These are phyloP conservation scores for Septoria linicola DNA, from an alignment of 2,329 filamentous ascomycete genomes.

Conservation along the genomic window DNA sequence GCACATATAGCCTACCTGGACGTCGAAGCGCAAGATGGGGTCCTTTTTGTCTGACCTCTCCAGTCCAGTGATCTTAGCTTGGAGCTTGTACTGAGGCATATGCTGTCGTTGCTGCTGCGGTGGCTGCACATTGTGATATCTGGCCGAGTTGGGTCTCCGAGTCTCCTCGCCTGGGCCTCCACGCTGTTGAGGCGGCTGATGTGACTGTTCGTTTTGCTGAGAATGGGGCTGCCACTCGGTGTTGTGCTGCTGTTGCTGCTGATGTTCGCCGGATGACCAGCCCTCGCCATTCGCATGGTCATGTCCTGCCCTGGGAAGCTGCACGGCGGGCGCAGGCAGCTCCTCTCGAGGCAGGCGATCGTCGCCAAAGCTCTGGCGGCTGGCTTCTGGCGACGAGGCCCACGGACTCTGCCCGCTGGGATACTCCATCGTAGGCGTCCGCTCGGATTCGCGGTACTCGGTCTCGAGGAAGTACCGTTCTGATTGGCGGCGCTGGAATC, in stretches of 20 bases:
- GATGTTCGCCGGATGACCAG: slow-evolving; percentile 27
- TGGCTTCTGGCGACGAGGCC: slow-evolving; percentile 59
- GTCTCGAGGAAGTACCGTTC: slow-evolving; percentile 38
- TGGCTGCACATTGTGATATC: slow-evolving; percentile 37
- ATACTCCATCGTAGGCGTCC: slow-evolving; percentile 61
- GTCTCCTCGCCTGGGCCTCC: slow-evolving; percentile 30
- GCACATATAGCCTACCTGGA: slow-evolving; percentile 68
- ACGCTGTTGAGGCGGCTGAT: slow-evolving; percentile 35
- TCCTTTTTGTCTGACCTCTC: slow-evolving; percentile 95
- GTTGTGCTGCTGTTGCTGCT: too few relatives aligned
- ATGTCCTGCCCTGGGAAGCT: slow-evolving; percentile 15
- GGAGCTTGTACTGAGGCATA: slow-evolving; percentile 62
- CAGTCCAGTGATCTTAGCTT: slow-evolving; percentile 90
- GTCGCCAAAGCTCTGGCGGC: slow-evolving; percentile 49
- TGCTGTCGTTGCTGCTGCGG: slow-evolving; percentile 39
- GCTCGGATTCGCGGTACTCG: slow-evolving; percentile 32
- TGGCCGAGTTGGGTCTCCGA: slow-evolving; percentile 31
- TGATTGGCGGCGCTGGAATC: slow-evolving; percentile 39
- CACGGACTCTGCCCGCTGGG: slow-evolving; percentile 63
- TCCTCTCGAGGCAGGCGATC: slow-evolving; percentile 31
- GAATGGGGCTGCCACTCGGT: too few relatives aligned
- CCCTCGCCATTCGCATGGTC: slow-evolving; percentile 21
- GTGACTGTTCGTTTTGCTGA: slow-evolving; percentile 42
- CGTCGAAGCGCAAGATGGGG: slow-evolving; percentile 89
- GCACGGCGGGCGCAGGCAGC: slow-evolving; percentile 33